Evolutionary conservation across 257 asterid genomes (phyloP), one percentile per base, ranked within the genome.

Genomic region (Rhazya stricta): DNA sequence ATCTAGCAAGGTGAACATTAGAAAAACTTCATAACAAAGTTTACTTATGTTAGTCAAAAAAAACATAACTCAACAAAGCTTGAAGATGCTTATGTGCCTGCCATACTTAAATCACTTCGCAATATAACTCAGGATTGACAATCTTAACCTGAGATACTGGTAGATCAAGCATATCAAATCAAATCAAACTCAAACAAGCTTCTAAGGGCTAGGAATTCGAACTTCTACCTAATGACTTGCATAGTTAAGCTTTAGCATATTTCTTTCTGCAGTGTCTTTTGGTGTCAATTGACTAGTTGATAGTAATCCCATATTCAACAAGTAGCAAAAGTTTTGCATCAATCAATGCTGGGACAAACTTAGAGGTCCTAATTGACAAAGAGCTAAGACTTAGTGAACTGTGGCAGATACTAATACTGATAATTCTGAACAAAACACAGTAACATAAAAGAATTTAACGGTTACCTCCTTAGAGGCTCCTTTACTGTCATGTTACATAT

Each of bases 401-500:
- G 13, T 58, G 63, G 13, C 9, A 46, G 34, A 32, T 63, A 0
- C 41, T 2, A 37, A 69, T 2, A 30, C 4, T 23, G 51, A 46
- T 48, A 5, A 37, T 21, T 5, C 9, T 61, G 7, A 21, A 62
- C 30, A 66, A 56, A 19, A 72, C 11, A 34, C 16, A 81, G 41
- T 62, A 45, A 67, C 25, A 43, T 54, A 6, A 6, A 37, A 58
- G 10, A 68, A 25, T 19, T 41, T 5, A 60, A 61, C 19, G 6
- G 27, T 34, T 73, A 95, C 98, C 99, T 89, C 67, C 99, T 76
- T 25, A 95, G 87, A 10, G 85, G 84, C 88, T 86, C 89, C 77
- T 83, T 87, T 8, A 95, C 99, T 51, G 99, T 91, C 99, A 95
- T 95, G 71, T 92, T 95, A 69, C 93, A 91, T 13, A 95, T 90